Evolutionary conservation across 805 yeast genomes (phyloP), one percentile per base, ranked within the genome.

Genomic region (Pichia phayaonensis): DNA sequence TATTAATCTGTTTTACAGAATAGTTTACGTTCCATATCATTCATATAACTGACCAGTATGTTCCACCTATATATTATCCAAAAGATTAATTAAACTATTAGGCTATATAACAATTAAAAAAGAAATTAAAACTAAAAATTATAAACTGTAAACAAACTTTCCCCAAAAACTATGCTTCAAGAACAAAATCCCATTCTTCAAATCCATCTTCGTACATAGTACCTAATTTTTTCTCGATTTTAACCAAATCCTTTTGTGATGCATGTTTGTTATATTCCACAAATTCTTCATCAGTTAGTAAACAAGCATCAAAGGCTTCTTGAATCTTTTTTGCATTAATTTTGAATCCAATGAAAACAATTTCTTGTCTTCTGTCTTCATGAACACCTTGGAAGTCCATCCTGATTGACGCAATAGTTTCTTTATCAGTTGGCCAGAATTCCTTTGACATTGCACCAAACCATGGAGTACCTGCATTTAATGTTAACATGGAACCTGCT

Each of bases 291-390:
- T 73, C 75, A 8, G 61, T 69, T 39, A 74, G 53, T 46, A 74
- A 61, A 54, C 77, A 73, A 8, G 56, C 47, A 50, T 74, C 72
- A 43, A 74, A 54, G 1, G 53, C 66, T 38, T 61, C 54, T 10
- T 64, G 56, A 8, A 73, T 53, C 13, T 55, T 59, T 4, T 46
- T 50, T 44, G 61, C 60, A 46, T 72, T 61, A 6, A 74, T 56
- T 13, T 63, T 59, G 20, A 71, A 58, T 1, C 77, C 78, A 52
- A 74, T 73, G 50, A 74, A 69, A 1, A 74, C 78, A 23, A 74
- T 52, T 54, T 74, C 77, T 51, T 74, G 72, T 42, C 75, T 60
- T 43, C 77, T 64, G 50, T 74, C 77, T 3, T 76, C 77, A 53
- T 61, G 64, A 26, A 63, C 61, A 2, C 72, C 74, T 43, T 66